A percentile compares a stretch with the other conserved stretches of the same genome.
Evolutionary conservation across 2,329 filamentous ascomycete species (phyloP).

Genomic region (Ophiostoma piceae): DNA sequence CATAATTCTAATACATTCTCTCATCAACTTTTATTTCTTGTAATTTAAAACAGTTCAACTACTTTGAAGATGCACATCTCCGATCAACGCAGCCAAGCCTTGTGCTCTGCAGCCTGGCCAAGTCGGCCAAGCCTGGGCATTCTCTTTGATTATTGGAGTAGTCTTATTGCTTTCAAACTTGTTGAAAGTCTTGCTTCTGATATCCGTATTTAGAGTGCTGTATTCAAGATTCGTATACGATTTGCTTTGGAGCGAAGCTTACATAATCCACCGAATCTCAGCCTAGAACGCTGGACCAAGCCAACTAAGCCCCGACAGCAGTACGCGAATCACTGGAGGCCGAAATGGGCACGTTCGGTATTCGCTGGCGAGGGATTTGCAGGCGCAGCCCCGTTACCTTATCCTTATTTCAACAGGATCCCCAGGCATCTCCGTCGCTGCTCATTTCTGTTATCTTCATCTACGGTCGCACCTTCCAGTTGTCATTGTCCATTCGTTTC

Average conservation of each 20-base stretch:
- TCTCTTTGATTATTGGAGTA: neutral
- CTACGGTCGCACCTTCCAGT: neutral
- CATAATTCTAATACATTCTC: neutral
- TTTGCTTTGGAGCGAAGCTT: too few species aligned
- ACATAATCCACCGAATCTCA: neutral
- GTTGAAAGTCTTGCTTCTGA: too few species aligned
- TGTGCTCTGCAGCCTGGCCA: neutral
- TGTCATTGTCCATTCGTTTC: neutral
- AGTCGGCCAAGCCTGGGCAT: neutral
- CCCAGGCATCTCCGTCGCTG: too few species aligned
- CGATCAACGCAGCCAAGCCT: slow-evolving; percentile 1
- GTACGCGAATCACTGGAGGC: slow-evolving; percentile 7
- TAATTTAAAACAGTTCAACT: too few species aligned
- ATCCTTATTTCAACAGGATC: neutral
- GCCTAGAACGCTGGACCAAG: neutral
- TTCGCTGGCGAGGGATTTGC: neutral
- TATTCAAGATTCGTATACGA: too few species aligned
- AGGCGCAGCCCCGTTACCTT: neutral
- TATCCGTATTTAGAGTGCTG: too few species aligned
- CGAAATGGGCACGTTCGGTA: slow-evolving; percentile 14
- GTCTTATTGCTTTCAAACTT: too few species aligned
- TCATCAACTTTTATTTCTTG: neutral
- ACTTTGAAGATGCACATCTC: neutral
- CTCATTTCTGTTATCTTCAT: neutral
- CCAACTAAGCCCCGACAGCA: neutral